Evolutionary conservation across 2,329 filamentous ascomycete species (phyloP), one percentile per base, ranked within the genome.

Genomic region (Claviceps africana): DNA sequence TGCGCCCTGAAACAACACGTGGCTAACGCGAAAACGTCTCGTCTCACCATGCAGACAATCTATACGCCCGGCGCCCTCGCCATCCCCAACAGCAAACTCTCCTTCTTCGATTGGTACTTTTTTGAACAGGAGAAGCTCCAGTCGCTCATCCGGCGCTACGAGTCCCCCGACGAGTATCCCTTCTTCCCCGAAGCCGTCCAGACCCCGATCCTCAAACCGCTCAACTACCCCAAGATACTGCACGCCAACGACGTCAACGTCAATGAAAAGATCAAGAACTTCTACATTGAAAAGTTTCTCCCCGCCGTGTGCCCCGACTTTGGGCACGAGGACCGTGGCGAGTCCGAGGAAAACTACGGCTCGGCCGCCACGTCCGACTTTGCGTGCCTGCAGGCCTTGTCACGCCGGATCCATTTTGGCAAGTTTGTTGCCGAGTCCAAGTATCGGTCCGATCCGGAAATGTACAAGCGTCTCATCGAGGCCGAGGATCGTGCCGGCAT

Each of bases 351-450:
- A 70, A 96, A 98, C 71, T 98, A 97, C 71, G 93, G 93, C 17
- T 94, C 87, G 6, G 78, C 90, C 1, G 91, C 89, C 1, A 95
- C 88, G 1, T 89, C 86, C 65, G 93, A 98, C 69, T 93, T 98
- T 55, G 78, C 81, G 51, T 91, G 86, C 61, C 74, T 98, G 57
- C 93, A 98, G 72, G 86, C 93, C 3, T 72, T 98, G 47, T 94
- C 88, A 40, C 79, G 91, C 43, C 77, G 93, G 52, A 93, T 98
- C 60, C 93, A 98, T 70, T 98, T 95, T 71, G 93, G 93, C 60
- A 98, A 97, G 72, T 97, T 97, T 63, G 93, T 98, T 9, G 93
- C 93, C 44, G 93, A 98, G 75, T 83, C 85, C 54, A 98, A 98
- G 72, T 98, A 96, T 70, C 79, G 79, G 60, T 83, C 85, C 47